Percentiles rank a stretch among this genome's conserved stretches.
Conservation (phyloP, 331 rosid species). For the Spiraea crenata region DNA sequence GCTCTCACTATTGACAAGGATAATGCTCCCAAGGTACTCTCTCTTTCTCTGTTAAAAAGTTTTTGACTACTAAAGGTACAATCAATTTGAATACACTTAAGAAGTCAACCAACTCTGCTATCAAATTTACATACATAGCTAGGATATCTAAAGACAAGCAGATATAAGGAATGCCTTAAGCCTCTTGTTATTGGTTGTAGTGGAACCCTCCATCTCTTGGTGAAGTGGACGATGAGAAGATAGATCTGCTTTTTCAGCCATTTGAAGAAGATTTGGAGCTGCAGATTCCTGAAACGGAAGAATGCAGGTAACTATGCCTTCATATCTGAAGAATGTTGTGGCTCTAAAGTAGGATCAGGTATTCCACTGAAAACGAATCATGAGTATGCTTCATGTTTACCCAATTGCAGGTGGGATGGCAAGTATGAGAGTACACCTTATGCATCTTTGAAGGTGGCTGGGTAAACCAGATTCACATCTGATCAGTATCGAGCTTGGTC, state of each 20-base stretch:
- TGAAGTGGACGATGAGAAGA: slow-evolving; percentile 45
- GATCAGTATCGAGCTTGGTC: background rate
- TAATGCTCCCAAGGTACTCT: slow-evolving; percentile 87
- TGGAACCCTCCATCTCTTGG: slow-evolving; percentile 80
- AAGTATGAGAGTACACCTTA: slow-evolving; percentile 65
- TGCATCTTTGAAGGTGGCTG: slow-evolving; percentile 32
- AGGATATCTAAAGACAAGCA: background rate
- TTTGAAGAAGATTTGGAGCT: slow-evolving; percentile 71
- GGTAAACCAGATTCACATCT: slow-evolving; percentile 15
- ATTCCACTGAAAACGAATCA: background rate
- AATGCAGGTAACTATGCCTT: slow-evolving; percentile 46
- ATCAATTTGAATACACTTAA: background rate
- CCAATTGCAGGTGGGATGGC: slow-evolving; percentile 71
- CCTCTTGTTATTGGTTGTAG: slow-evolving; percentile 35
- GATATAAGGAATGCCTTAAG: background rate
- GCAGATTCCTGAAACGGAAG: slow-evolving; percentile 60
- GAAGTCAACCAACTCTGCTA: no score
- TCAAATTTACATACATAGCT: background rate
- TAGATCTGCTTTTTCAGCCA: slow-evolving; percentile 58
- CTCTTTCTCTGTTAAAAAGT: background rate
- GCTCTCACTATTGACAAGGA: slow-evolving; percentile 94
- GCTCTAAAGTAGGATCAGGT: background rate
- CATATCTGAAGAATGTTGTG: background rate
- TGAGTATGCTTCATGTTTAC: slow-evolving; percentile 13
- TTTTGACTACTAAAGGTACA: background rate